A percentile compares a stretch with the other conserved stretches of the same genome.
Conservation (phyloP, 2,329 filamentous ascomycete genomes). For the Ilyonectria mors-panacis region DNA sequence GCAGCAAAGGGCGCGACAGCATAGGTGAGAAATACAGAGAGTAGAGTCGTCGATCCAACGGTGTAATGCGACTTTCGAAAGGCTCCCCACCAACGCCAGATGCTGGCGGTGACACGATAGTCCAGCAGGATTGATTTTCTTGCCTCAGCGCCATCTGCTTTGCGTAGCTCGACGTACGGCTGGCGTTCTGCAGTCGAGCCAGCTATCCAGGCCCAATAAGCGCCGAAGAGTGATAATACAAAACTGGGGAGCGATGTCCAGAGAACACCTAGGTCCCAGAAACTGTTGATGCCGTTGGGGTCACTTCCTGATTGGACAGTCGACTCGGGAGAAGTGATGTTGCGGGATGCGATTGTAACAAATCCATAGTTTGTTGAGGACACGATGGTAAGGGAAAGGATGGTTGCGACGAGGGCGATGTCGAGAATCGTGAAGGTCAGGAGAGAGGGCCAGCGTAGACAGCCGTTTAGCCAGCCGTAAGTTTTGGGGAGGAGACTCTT, state of each 20-base stretch:
- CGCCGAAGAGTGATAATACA: constrained; percentile 29
- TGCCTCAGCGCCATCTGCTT: constrained; percentile 17
- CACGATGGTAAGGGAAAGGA: constrained; percentile 21
- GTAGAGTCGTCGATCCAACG: constrained; percentile 30
- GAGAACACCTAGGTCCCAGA: constrained; percentile 29
- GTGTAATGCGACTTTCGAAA: constrained; percentile 30
- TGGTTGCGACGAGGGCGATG: constrained; percentile 20
- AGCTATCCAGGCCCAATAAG: constrained; percentile 36
- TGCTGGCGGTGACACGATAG: constrained; percentile 22
- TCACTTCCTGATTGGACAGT: background rate
- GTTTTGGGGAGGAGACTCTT: background rate
- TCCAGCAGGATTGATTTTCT: constrained; percentile 30
- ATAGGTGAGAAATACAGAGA: constrained; percentile 30
- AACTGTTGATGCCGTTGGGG: background rate
- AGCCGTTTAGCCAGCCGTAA: constrained; percentile 31
- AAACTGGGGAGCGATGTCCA: constrained; percentile 32
- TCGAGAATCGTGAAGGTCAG: constrained; percentile 21
- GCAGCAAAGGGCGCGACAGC: constrained; percentile 30
- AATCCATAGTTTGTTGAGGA: constrained; percentile 29
- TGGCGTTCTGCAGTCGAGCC: constrained; percentile 33
- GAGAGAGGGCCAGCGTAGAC: constrained; percentile 30
- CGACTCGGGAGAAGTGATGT: background rate
- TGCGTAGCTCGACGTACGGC: constrained; percentile 35
- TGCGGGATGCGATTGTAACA: constrained; percentile 20
- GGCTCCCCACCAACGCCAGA: constrained; percentile 33